Evolutionary conservation across 257 asterid genomes (phyloP).

Genomic region (Solanum appendiculatum): DNA sequence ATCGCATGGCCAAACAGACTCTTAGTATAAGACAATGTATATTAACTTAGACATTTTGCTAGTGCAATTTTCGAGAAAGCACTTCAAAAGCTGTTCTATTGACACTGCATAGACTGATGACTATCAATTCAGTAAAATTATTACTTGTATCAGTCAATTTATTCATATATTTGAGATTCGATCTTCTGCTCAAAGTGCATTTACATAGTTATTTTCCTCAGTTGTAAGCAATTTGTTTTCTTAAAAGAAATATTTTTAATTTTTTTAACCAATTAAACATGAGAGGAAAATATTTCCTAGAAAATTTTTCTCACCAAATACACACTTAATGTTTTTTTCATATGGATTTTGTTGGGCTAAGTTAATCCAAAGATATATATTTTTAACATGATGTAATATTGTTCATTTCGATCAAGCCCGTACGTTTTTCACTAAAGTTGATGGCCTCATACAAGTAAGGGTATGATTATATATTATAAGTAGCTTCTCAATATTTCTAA

Average conservation of each 20-base stretch:
- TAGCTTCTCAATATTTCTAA: neutral
- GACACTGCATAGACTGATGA: neutral
- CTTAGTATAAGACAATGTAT: no score
- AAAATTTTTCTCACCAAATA: neutral
- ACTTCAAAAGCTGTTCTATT: no score
- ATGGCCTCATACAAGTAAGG: neutral
- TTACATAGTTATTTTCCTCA: no score
- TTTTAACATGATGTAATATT: neutral
- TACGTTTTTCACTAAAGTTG: fast-evolving
- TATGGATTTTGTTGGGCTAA: neutral
- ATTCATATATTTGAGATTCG: neutral
- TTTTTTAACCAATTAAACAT: no score
- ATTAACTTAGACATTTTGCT: no score
- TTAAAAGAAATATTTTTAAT: no score
- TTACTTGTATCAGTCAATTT: neutral
- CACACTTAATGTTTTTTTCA: neutral
- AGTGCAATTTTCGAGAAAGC: no score
- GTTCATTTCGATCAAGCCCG: fast-evolving
- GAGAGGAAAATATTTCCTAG: no score
- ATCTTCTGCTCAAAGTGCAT: neutral
- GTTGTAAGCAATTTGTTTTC: no score
- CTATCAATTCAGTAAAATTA: neutral
- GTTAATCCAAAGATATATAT: neutral
- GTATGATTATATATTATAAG: neutral
- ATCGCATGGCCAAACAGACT: no score